Conservation (phyloP, 208 protist genomes). For the Trypanosomatidae sp. region DNA sequence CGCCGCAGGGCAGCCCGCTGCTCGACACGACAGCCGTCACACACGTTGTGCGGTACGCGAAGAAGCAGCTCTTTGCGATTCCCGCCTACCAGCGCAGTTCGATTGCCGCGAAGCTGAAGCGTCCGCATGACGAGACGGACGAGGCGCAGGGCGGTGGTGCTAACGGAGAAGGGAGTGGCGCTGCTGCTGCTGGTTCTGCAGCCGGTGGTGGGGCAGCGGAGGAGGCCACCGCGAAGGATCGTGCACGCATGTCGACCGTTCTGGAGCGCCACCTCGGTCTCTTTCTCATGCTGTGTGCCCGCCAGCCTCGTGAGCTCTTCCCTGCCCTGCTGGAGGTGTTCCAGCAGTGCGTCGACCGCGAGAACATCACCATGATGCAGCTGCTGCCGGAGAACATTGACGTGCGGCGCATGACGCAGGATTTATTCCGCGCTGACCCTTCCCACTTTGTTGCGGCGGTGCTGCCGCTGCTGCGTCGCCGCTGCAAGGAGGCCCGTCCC, state of each 20-base stretch:
- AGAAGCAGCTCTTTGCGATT: slow-evolving; percentile 60
- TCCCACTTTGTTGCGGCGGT: slow-evolving; percentile 46
- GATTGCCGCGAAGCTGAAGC: slow-evolving; percentile 18
- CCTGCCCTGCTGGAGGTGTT: slow-evolving; percentile 63
- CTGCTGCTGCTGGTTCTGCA: no score
- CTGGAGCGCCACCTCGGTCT: slow-evolving; percentile 63
- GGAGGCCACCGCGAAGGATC: slow-evolving; percentile 29
- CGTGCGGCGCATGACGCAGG: slow-evolving; percentile 60
- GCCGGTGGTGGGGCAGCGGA: slow-evolving; percentile 10
- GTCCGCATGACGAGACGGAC: slow-evolving; percentile 17
- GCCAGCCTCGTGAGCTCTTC: slow-evolving; percentile 68
- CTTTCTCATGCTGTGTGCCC: slow-evolving; percentile 77
- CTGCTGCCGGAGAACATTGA: slow-evolving; percentile 57
- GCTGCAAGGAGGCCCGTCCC: slow-evolving; percentile 41
- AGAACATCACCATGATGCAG: slow-evolving; percentile 52
- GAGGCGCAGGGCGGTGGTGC: slow-evolving; percentile 4
- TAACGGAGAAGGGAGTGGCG: no score
- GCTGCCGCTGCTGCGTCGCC: slow-evolving; percentile 66
- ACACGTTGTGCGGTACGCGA: slow-evolving; percentile 65
- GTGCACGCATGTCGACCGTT: slow-evolving; percentile 26
- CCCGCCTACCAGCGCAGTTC: slow-evolving; percentile 39
- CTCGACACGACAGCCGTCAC: slow-evolving; percentile 47
- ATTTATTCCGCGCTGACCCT: slow-evolving; percentile 49
- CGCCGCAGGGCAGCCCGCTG: slow-evolving; percentile 16
- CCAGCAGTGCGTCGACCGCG: slow-evolving; percentile 57